A percentile compares a stretch with the other conserved stretches of the same genome.
These are phyloP conservation scores for Sordariomycetes sp. DNA, from an alignment of 2,329 filamentous ascomycete genomes.

Conservation along the genomic window DNA sequence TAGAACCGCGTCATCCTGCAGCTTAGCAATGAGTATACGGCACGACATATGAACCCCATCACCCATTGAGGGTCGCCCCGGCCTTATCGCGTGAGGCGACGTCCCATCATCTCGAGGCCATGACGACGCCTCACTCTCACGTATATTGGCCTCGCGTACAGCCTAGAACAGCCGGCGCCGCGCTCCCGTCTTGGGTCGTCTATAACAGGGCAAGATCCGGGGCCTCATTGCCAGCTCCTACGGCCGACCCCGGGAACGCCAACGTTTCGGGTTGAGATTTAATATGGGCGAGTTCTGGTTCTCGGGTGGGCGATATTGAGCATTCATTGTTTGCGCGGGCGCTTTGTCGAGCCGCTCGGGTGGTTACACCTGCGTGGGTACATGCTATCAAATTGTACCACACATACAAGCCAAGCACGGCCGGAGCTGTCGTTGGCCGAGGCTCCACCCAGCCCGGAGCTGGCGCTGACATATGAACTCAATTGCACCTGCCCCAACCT, in stretches of 20 bases:
- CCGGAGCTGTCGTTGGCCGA: neutral
- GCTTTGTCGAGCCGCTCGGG: no score
- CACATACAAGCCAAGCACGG: no score
- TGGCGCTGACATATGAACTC: neutral
- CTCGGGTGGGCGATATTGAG: no score
- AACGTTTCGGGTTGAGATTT: no score
- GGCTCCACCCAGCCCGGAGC: neutral
- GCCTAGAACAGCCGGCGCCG: neutral
- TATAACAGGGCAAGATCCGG: neutral
- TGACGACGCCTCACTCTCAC: neutral
- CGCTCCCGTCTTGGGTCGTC: no score
- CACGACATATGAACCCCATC: neutral
- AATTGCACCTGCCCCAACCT: neutral
- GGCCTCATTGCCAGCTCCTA: neutral
- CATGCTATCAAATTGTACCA: no score
- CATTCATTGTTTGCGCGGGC: no score
- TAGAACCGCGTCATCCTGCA: no score
- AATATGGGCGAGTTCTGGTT: no score
- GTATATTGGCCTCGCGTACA: neutral
- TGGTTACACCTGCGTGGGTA: no score
- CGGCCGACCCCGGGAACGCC: no score
- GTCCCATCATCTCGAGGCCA: neutral
- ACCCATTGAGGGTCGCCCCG: neutral
- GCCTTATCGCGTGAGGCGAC: neutral
- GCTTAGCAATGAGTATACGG: neutral